Percentiles rank a stretch among this genome's conserved stretches.
Evolutionary conservation across 192 early-diverging fungal genomes (phyloP).

Genomic region (Podila minutissima): DNA sequence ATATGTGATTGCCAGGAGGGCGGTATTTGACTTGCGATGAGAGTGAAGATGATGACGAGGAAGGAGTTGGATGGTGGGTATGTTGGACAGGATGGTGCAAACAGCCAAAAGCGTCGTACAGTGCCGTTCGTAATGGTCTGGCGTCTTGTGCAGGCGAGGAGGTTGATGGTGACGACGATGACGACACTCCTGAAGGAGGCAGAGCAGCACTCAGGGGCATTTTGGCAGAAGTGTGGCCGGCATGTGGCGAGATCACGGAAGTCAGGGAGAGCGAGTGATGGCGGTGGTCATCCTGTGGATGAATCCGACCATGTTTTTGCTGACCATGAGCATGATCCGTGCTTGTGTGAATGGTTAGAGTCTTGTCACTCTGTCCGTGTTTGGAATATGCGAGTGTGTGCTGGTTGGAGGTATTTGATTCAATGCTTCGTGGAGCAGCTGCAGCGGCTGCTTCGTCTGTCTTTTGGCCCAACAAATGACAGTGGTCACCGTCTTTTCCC

Average conservation of each 20-base stretch:
- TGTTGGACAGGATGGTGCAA: constrained; percentile 36
- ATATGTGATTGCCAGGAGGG: too few relatives aligned
- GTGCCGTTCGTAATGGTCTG: constrained; percentile 21
- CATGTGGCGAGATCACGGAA: not conserved
- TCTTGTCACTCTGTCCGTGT: not conserved
- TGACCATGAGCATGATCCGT: not conserved
- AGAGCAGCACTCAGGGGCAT: not conserved
- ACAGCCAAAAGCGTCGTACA: constrained; percentile 46
- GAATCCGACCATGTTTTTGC: not conserved
- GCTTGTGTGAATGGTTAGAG: not conserved
- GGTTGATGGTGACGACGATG: not conserved
- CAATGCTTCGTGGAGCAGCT: not conserved
- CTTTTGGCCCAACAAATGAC: too few relatives aligned
- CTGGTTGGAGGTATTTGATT: not conserved
- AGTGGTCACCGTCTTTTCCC: too few relatives aligned
- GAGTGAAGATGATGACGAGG: constrained; percentile 5
- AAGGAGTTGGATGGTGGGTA: constrained; percentile 10
- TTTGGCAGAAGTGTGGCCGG: not conserved
- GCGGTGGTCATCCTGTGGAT: not conserved
- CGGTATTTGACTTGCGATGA: too few relatives aligned
- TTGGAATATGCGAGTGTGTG: too few relatives aligned
- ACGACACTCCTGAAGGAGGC: constrained; percentile 3
- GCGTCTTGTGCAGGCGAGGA: constrained; percentile 27
- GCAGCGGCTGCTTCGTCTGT: not conserved
- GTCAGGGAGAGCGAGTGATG: not conserved